Base-by-base conservation (phyloP, 2,329 filamentous ascomycete genomes). In the Penicillium aurantiogriseum region DNA sequence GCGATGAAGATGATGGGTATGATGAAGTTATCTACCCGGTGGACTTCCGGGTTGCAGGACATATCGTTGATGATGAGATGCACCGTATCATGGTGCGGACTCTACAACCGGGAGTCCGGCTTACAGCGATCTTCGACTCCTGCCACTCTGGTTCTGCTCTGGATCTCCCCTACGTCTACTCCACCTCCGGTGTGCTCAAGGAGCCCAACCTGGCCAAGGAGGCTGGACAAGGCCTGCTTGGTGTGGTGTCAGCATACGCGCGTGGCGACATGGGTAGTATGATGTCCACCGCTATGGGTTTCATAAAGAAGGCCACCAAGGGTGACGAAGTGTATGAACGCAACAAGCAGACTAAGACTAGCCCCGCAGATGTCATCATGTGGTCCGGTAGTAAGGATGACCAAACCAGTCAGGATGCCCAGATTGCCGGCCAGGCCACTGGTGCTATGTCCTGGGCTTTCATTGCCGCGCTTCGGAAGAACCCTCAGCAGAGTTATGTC, bases 381-480 rank as follows among this genome's bases (percentile, higher is more conserved):
- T 96, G 92, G 89, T 96, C 91, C 60, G 94, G 94, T 56, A 95
- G 91, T 79, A 97, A 96, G 77, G 94, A 99, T 72, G 86, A 88
- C 60, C 94, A 97, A 77, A 99, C 94, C 67, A 96, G 92, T 58
- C 90, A 91, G 77, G 94, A 99, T 74, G 92, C 94, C 13, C 90
- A 87, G 29, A 97, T 97, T 65, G 85, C 83, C 43, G 87, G 91
- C 56, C 84, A 97, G 77, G 93, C 94, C 35, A 99, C 94, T 0
- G 94, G 94, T 54, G 94, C 94, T 75, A 97, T 99, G 94, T 96
- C 92, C 4, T 97, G 90, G 86, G 94, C 94, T 2, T 99, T 99
- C 75, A 94, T 99, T 74, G 87, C 84, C 1, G 88, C 92, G 21
- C 83, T 97, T 70, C 92, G 90, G 81, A 91, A 92, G 80, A 96